These are phyloP conservation scores for Tolypocladium inflatum DNA, from an alignment of 2,329 filamentous ascomycete species.

Conservation along the genomic window DNA sequence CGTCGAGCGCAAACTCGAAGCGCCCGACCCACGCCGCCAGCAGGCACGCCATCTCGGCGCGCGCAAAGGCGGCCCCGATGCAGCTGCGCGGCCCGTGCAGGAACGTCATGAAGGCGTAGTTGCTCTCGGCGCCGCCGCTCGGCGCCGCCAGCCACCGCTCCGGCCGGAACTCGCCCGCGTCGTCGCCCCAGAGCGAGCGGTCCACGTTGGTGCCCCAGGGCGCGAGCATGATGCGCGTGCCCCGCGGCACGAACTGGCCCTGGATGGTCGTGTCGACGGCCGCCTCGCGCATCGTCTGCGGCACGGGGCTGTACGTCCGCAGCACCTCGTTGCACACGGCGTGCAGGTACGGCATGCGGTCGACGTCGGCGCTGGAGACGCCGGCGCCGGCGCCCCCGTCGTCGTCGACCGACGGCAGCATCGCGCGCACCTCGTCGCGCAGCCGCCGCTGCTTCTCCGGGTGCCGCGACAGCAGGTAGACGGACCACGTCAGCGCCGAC, in stretches of 20 bases:
- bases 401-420: constrained; percentile 41
- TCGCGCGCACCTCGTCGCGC: constrained; percentile 55
- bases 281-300: constrained; percentile 59
- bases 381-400: constrained; percentile 28
- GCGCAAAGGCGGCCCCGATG: constrained; percentile 74
- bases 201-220: constrained; percentile 63
- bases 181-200: constrained; percentile 62
- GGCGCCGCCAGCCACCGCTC: constrained; percentile 63
- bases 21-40: constrained; percentile 67
- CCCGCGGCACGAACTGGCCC: constrained; percentile 57
- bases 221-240: constrained; percentile 57
- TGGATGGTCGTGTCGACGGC: constrained; percentile 54
- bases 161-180: constrained; percentile 68
- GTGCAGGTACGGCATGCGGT: constrained; percentile 68
- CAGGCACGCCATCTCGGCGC: constrained; percentile 76
- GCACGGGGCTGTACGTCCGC: constrained; percentile 63
- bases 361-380: constrained; percentile 48
- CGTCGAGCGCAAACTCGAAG: constrained; percentile 53
- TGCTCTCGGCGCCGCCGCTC: constrained; percentile 63
- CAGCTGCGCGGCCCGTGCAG: constrained; percentile 79
- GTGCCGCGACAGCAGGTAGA: constrained; percentile 59
- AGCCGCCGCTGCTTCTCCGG: constrained; percentile 57
- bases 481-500: constrained; percentile 64
- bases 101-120: constrained; percentile 74
- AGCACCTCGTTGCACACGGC: constrained; percentile 72